Base-by-base conservation (phyloP, 768 basidiomycete species). In the Coprinellus micaceus region DNA sequence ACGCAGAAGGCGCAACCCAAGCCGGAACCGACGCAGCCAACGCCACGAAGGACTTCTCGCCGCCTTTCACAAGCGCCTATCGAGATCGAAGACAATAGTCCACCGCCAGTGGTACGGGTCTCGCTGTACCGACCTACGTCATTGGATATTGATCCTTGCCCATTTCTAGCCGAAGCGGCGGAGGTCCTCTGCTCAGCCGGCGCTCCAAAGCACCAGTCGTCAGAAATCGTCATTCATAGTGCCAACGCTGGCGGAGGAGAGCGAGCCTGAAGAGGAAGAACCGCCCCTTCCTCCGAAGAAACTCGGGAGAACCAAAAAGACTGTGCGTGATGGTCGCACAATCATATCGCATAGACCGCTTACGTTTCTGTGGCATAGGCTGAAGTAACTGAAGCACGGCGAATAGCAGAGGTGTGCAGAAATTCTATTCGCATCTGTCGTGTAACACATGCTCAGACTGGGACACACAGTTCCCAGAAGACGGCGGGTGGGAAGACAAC, bases 401-500 rank as follows among this genome's bases (percentile, higher is more conserved):
- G 84, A 36, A 73, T 78, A 12, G 85, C 86, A 22, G 77, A 78
- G 57, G 59, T 73, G 17, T 37, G 36, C 49, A 76, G 77, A 48
- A 43, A 70, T 66, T 50, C 47, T n/a, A 9, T 19, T 10, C 13
- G 40, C 26, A 51, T 54, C 33, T 41, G 39, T 56, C 21, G 36
- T 6, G 19, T 24, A 15, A 30, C 26, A 15, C 24, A 9, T 12
- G 24, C 11, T 28, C 21, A 47, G 15, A 9, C 36, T 24, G 30
- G 4, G 4, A 15, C 53, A 54, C 56, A 24, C 51, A 58, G 59
- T 52, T 59, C 66, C 72, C 67, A 25, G 86, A 89, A 37, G 89
- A 90, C 52, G 91, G 89, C 62, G 89, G 89, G 30, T 93, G 91
- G 90, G 91, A 93, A 64, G 91, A 92, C 61, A 91, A 91, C 64